Evolutionary conservation across 495 filamentous ascomycete genomes (phyloP).

Genomic region (Letharia columbiana): DNA sequence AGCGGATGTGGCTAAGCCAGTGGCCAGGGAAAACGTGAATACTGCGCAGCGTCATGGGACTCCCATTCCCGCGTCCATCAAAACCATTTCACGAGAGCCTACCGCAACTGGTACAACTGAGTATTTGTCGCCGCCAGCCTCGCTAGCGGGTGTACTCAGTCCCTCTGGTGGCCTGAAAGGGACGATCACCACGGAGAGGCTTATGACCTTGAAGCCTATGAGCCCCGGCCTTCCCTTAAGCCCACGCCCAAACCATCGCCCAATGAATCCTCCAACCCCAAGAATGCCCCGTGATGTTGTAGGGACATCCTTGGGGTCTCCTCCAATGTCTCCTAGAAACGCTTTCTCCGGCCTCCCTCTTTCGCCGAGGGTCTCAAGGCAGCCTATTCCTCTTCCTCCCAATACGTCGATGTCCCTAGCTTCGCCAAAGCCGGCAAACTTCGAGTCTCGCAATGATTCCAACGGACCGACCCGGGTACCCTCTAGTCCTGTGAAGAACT

Average conservation of each 20-base stretch:
- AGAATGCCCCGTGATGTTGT: slow-evolving; percentile 48
- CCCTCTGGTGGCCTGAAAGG: slow-evolving; percentile 26
- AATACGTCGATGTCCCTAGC: slow-evolving; percentile 52
- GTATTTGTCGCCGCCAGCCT: slow-evolving; percentile 28
- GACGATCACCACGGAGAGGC: slow-evolving; percentile 28
- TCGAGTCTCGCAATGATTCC: slow-evolving; percentile 22
- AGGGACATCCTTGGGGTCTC: slow-evolving; percentile 42
- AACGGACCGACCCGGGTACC: background rate
- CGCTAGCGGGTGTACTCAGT: slow-evolving; percentile 34
- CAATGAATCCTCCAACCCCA: slow-evolving; percentile 62
- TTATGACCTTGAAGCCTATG: slow-evolving; percentile 50
- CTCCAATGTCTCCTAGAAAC: slow-evolving; percentile 56
- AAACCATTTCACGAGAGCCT: slow-evolving; percentile 21
- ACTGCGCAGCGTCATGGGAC: background rate
- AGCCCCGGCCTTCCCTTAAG: slow-evolving; percentile 86
- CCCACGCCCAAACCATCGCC: slow-evolving; percentile 72
- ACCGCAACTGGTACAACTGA: slow-evolving; percentile 11
- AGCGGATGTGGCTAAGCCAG: slow-evolving; percentile 13
- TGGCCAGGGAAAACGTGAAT: background rate
- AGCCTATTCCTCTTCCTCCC: slow-evolving; percentile 56
- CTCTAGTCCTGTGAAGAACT: slow-evolving; percentile 21
- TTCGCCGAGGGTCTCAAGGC: slow-evolving; percentile 61
- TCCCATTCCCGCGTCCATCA: slow-evolving; percentile 18
- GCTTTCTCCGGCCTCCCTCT: slow-evolving; percentile 53
- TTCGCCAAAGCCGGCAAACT: slow-evolving; percentile 34